These are phyloP conservation scores for Andalucia godoyi DNA, from an alignment of 78 protist species.

Conservation along the genomic window DNA sequence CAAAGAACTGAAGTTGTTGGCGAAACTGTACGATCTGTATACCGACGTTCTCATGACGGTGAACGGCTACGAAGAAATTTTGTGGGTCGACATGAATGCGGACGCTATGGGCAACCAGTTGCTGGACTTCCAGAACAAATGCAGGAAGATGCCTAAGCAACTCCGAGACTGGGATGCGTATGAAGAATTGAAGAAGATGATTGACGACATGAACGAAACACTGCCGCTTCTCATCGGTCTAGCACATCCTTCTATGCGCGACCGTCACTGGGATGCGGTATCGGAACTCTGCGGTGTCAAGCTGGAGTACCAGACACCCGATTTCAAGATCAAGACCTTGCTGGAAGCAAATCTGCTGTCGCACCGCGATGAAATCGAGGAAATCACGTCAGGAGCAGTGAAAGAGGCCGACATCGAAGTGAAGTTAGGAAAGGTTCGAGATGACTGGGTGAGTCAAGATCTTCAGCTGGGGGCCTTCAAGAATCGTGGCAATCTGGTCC, in stretches of 20 bases:
- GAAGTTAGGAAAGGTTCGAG: neutral
- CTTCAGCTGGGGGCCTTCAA: constrained; percentile 28
- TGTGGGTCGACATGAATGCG: constrained; percentile 34
- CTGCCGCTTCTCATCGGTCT: constrained; percentile 26
- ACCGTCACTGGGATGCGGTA: constrained; percentile 43
- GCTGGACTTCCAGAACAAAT: neutral
- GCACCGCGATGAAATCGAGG: constrained; percentile 31
- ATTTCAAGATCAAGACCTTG: constrained; percentile 16
- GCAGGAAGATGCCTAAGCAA: neutral
- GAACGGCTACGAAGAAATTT: constrained; percentile 5
- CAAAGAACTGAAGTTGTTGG: constrained; percentile 8
- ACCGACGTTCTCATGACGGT: constrained; percentile 10
- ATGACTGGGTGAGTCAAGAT: constrained; percentile 31
- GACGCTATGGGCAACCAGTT: constrained; percentile 15
- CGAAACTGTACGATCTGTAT: constrained; percentile 16
- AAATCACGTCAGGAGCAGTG: constrained; percentile 20
- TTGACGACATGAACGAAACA: constrained; percentile 12
- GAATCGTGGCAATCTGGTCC: constrained; percentile 18
- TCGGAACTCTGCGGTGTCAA: neutral
- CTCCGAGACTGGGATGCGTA: constrained; percentile 44
- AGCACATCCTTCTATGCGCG: constrained; percentile 1
- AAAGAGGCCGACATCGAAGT: constrained; percentile 48
- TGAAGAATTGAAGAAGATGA: constrained; percentile 9
- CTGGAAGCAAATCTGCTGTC: constrained; percentile 12
- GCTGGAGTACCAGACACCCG: constrained; percentile 9